Evolutionary conservation across 2,329 filamentous ascomycete genomes (phyloP).

Genomic region (Teratosphaeria pseudoeucalypti): DNA sequence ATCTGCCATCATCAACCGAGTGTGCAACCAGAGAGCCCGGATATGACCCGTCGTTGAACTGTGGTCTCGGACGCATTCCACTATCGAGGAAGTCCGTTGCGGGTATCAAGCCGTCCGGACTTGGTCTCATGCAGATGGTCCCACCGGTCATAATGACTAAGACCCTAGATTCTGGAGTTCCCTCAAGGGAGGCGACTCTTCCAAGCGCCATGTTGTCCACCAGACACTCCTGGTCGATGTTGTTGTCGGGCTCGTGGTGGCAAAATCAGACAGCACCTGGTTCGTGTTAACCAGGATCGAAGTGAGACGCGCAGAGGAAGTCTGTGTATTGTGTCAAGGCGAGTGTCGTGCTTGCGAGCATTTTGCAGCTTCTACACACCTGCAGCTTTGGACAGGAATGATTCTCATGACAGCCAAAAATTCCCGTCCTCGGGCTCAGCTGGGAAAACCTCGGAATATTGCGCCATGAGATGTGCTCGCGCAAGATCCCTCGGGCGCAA

Average conservation of each 20-base stretch:
- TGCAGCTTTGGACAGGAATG: neutral
- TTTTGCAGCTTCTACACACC: neutral
- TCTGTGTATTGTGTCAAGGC: neutral
- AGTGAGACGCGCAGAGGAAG: neutral
- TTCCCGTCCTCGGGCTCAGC: neutral
- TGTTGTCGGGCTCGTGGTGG: neutral
- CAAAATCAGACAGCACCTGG: neutral
- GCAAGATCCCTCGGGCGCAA: no score
- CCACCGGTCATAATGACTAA: conserved; percentile 83
- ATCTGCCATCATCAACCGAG: conserved; percentile 2
- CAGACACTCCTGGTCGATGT: neutral
- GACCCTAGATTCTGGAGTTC: conserved; percentile 35
- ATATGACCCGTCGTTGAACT: conserved; percentile 67
- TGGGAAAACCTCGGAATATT: neutral
- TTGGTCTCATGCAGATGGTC: conserved; percentile 84
- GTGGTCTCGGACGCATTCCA: conserved; percentile 70
- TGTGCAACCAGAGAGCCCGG: conserved; percentile 3
- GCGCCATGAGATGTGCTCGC: no score
- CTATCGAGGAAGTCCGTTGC: conserved; percentile 63
- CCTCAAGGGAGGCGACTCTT: neutral
- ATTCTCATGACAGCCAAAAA: neutral
- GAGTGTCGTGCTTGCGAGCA: neutral
- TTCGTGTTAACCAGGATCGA: neutral
- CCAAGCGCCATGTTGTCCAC: neutral
- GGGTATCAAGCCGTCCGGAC: conserved; percentile 68